Base-by-base conservation (phyloP, 495 filamentous ascomycete genomes). In the Podospora australis region DNA sequence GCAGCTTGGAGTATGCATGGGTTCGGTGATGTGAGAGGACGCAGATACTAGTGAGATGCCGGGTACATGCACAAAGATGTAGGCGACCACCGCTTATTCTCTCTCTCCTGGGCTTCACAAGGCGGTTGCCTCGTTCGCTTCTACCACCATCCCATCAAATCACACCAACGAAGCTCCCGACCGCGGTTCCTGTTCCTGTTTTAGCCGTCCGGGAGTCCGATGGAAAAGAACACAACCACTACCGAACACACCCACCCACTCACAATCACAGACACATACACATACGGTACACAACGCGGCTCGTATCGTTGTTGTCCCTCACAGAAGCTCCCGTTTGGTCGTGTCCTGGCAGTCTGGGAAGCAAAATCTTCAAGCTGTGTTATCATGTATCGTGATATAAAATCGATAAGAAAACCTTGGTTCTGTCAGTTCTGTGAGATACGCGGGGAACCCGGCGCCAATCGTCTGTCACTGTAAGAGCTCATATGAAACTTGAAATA, bases 401-500 rank as follows among this genome's bases (percentile, higher is more conserved):
- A n/a, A n/a, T n/a, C n/a, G n/a, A n/a, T n/a, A n/a, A n/a, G n/a
- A n/a, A n/a, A n/a, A n/a, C n/a, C n/a, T n/a, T n/a, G n/a, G n/a
- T n/a, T n/a, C n/a, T n/a, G n/a, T n/a, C 39, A 20, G 21, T 5
- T 29, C 39, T 39, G 35, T 50, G 44, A 30, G 43, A 48, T 28
- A 17, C 24, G 10, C 24, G 43, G 26, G 46, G 44, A 36, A 42
- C 22, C 42, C 17, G 23, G 32, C 44, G 44, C 60, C 60, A 60
- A 61, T 64, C n/a, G 41, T 45, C 34, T 3, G 24, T 13, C 39
- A 13, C 25, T 16, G 6, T 11, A 19, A 10, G 10, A 16, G 10
- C 32, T 26, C 26, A 49, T 35, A 52, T 61, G 60, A 61, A 64
- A 64, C 57, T 47, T 21, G 32, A 36, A 36, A 41, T 39, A 42